Evolutionary conservation across 352 stramenopile genomes (phyloP), one percentile per base, ranked within the genome.

Genomic region (Pythium aristosporum): DNA sequence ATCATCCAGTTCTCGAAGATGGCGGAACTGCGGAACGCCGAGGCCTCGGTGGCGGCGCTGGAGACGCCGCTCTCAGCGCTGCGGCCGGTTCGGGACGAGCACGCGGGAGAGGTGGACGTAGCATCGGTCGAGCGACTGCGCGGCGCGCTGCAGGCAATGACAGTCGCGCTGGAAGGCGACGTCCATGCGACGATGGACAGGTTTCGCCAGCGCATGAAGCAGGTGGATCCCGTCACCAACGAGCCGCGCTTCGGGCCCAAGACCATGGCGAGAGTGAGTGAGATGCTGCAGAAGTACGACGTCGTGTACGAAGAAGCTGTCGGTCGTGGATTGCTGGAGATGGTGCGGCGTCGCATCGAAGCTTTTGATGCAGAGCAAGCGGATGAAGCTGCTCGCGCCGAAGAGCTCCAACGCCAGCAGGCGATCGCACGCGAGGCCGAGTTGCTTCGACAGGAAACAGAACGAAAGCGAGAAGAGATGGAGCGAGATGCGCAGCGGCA

Each of bases 211-310:
- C 80, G 84, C 21, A 79, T 72, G 37, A 53, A 58, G 0, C 83
- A 86, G 72, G 67, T 91, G 36, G 86, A 95, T 43, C 84, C 84
- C 2, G 69, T 93, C 48, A 91, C 86, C 47, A 81, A 85, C 37
- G 68, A 80, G 25, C 81, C 84, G 44, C 80, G 86, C 9, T 92
- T 92, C 30, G 86, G 86, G 0, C 84, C 86, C 20, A 89, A 89
- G 61, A 95, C 90, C 74, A 65, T 89, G 63, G 67, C 70, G 9
- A 87, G 80, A 60, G 86, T 92, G 9, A 61, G 77, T 37, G 72
- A 74, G 36, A 57, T 95, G 66, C 66, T 92, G 55, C 44, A 50
- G 50, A 68, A 69, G 20, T 89, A 86, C 37, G 77, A 92, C 28
- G 54, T 50, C 3, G 44, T 89, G n/a, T 66, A 74, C 41, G 44